Conservation (phyloP, 768 basidiomycete genomes). For the Heimioporus sp. region DNA sequence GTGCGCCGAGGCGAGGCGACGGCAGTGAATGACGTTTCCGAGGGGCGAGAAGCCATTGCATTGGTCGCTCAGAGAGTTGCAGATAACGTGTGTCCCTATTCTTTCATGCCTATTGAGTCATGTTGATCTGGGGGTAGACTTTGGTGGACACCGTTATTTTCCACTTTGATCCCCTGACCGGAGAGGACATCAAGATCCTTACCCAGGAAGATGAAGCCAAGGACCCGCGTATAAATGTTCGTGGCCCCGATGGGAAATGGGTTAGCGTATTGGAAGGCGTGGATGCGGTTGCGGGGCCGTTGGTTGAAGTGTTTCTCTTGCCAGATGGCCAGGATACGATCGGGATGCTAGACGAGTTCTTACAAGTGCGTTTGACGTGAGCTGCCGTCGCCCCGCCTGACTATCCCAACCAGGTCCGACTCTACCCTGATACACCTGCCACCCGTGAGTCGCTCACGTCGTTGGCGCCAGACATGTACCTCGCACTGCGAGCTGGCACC, state of each 20-base stretch:
- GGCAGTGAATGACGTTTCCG: neutral
- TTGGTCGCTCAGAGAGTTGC: slow-evolving; percentile 61
- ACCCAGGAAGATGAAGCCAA: slow-evolving; percentile 12
- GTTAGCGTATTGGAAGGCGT: slow-evolving; percentile 51
- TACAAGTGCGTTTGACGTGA: slow-evolving; percentile 51
- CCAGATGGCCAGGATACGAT: slow-evolving; percentile 47
- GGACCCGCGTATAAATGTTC: neutral
- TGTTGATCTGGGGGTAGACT: slow-evolving; percentile 36
- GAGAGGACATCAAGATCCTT: slow-evolving; percentile 47
- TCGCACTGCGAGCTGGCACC: slow-evolving; percentile 52
- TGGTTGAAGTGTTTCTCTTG: slow-evolving; percentile 59
- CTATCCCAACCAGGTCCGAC: slow-evolving; percentile 43
- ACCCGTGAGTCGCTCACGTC: slow-evolving; percentile 44
- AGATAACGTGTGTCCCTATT: slow-evolving; percentile 49
- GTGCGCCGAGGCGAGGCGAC: slow-evolving; percentile 34
- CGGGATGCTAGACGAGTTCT: slow-evolving; percentile 69
- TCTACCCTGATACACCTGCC: slow-evolving; percentile 61
- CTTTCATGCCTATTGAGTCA: neutral
- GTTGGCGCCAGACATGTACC: slow-evolving; percentile 46
- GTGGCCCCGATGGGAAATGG: slow-evolving; percentile 11
- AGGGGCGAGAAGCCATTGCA: slow-evolving; percentile 48
- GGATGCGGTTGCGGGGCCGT: slow-evolving; percentile 57
- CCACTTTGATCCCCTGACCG: slow-evolving; percentile 77
- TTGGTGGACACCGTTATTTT: slow-evolving; percentile 72
- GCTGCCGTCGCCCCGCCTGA: neutral